phyloP scores from a whole-genome alignment of 116 monocot species.

The Iris pallida region DNA sequence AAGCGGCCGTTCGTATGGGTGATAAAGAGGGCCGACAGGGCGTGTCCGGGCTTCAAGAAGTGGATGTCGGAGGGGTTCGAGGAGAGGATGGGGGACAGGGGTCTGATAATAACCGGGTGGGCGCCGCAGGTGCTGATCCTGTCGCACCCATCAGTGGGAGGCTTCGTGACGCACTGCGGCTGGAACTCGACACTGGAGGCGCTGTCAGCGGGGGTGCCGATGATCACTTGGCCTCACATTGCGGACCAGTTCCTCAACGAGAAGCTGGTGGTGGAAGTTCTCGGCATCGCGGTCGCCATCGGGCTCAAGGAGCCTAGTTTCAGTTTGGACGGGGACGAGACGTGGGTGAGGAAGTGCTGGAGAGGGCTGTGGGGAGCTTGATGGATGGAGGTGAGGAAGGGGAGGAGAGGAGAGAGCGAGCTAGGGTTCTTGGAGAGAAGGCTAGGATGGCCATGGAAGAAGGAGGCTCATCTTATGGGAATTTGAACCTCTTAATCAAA shows the following conservation, averaged over 20 bases:
- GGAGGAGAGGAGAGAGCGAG: too few relatives aligned
- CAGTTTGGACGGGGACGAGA: background rate
- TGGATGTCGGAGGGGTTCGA: background rate
- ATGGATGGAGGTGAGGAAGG: too few relatives aligned
- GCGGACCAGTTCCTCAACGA: slow-evolving; percentile 21
- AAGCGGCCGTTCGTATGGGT: slow-evolving; percentile 12
- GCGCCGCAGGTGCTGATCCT: slow-evolving; percentile 27
- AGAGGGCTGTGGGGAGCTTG: too few relatives aligned
- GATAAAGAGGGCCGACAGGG: background rate
- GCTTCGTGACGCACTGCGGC: slow-evolving; percentile 49
- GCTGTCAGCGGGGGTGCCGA: slow-evolving; percentile 20
- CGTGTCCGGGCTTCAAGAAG: background rate
- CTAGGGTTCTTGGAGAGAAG: too few relatives aligned
- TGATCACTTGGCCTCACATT: slow-evolving; percentile 33
- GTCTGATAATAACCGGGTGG: slow-evolving; percentile 23
- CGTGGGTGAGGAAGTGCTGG: background rate
- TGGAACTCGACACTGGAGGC: slow-evolving; percentile 45
- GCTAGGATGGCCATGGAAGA: too few relatives aligned
- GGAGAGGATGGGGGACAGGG: background rate
- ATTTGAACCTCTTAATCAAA: too few relatives aligned
- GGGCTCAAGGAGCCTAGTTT: background rate
- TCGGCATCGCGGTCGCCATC: slow-evolving; percentile 13
- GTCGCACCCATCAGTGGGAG: slow-evolving; percentile 24
- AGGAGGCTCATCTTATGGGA: too few relatives aligned
- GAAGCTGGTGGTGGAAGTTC: slow-evolving; percentile 15